Evolutionary conservation across 257 asterid genomes (phyloP).

Genomic region (Nemophila menziesii): DNA sequence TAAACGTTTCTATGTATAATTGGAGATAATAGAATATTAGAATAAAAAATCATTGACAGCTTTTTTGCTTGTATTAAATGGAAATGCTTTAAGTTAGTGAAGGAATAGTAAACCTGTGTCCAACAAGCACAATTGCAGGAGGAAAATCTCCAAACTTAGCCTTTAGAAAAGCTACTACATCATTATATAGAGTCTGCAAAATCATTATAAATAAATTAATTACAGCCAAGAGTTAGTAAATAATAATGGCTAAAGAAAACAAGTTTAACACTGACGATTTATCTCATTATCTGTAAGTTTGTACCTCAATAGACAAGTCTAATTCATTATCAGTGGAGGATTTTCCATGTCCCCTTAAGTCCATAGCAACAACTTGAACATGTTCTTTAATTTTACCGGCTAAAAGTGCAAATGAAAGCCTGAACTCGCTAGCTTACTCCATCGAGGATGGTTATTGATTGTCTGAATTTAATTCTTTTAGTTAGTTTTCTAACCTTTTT

Average conservation of each 20-base stretch:
- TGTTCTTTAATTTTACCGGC: slow-evolving; percentile 71
- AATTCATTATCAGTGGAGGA: slow-evolving; percentile 71
- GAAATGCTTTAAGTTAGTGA: slow-evolving; percentile 3
- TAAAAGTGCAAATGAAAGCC: slow-evolving; percentile 80
- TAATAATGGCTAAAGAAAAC: slow-evolving; percentile 7
- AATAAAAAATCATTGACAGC: no score
- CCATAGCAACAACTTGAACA: slow-evolving; percentile 73
- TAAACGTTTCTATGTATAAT: no score
- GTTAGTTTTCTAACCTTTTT: no score
- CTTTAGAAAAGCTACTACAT: slow-evolving; percentile 74
- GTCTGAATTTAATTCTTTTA: no score
- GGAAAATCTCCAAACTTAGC: slow-evolving; percentile 79
- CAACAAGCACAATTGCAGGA: slow-evolving; percentile 89
- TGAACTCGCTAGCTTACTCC: no score
- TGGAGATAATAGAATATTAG: no score
- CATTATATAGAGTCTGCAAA: slow-evolving; percentile 73
- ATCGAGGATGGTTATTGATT: no score
- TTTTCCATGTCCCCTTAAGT: slow-evolving; percentile 95
- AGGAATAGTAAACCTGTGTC: slow-evolving; percentile 68
- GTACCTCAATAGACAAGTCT: slow-evolving; percentile 84
- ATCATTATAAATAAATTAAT: slow-evolving; percentile 14
- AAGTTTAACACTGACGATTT: no score
- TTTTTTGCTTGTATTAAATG: not conserved
- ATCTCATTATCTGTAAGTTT: no score
- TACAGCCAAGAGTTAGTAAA: slow-evolving; percentile 1